These are phyloP conservation scores for Boletellus ananiceps DNA, from an alignment of 768 basidiomycete species.

Conservation along the genomic window DNA sequence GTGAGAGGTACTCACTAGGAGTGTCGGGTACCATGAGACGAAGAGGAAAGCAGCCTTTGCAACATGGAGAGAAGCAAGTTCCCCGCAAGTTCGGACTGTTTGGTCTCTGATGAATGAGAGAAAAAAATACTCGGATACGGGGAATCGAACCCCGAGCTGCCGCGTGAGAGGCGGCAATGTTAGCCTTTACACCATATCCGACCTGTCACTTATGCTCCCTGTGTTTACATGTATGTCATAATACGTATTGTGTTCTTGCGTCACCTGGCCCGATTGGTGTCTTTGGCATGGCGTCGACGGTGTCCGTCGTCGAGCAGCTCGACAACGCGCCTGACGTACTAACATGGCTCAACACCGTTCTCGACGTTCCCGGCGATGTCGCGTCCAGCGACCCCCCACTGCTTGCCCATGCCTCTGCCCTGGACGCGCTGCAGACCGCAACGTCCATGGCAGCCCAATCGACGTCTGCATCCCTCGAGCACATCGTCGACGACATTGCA, in stretches of 20 bases:
- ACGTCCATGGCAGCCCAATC: slow-evolving; percentile 87
- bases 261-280: too few relatives aligned
- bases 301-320: slow-evolving; percentile 49
- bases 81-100: too few relatives aligned
- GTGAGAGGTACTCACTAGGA: too few relatives aligned
- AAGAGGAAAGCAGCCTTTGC: too few relatives aligned
- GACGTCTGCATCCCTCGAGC: slow-evolving; percentile 81
- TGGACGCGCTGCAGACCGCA: slow-evolving; percentile 70
- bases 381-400: slow-evolving; percentile 29
- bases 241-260: too few relatives aligned
- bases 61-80: too few relatives aligned
- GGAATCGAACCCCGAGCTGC: slow-evolving; percentile 39
- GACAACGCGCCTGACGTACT: slow-evolving; percentile 58
- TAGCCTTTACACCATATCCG: slow-evolving; percentile 36
- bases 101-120: background rate
- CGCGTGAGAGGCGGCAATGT: slow-evolving; percentile 63
- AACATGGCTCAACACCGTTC: slow-evolving; percentile 69
- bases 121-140: slow-evolving; percentile 27
- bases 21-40: too few relatives aligned
- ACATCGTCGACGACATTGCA: slow-evolving; percentile 88
- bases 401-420: slow-evolving; percentile 61
- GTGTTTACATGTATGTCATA: too few relatives aligned
- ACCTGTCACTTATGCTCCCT: background rate
- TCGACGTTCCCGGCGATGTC: slow-evolving; percentile 38
- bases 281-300: slow-evolving; percentile 19